Evolutionary conservation across 176 grass and related monocot species (phyloP).

Genomic region (Pontederia crassipes): DNA sequence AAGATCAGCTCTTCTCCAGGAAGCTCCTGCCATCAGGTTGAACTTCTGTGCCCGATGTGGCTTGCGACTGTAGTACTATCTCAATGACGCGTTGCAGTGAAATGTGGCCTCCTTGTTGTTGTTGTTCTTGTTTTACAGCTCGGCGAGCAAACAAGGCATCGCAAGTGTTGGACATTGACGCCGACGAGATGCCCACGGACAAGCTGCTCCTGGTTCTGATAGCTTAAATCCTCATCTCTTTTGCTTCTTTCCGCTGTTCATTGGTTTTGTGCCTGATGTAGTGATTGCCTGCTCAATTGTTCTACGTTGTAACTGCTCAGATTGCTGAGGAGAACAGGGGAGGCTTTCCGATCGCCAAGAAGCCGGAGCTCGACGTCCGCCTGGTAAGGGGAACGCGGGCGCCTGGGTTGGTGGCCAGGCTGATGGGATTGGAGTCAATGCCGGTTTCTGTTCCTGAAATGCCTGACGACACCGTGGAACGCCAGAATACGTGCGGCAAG

Average conservation of each 20-base stretch:
- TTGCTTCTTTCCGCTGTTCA: too few relatives aligned
- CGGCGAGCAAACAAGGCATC: background rate
- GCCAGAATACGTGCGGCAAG: background rate
- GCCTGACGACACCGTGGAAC: background rate
- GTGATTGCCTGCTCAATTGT: background rate
- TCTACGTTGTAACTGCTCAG: background rate
- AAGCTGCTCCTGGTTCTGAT: conserved; percentile 18
- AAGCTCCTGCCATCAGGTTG: conserved; percentile 42
- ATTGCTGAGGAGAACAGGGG: conserved; percentile 18
- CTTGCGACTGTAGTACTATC: conserved; percentile 23
- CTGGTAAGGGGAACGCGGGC: background rate
- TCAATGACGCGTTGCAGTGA: background rate
- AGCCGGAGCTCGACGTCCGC: background rate
- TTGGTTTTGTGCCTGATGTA: background rate
- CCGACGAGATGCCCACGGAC: background rate
- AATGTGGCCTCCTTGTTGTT: background rate
- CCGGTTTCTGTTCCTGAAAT: conserved; percentile 12
- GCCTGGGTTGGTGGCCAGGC: conserved; percentile 49
- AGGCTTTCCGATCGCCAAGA: conserved; percentile 4
- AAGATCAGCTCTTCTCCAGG: conserved; percentile 27
- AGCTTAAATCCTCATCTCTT: background rate
- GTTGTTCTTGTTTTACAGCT: background rate
- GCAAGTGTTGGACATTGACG: conserved; percentile 1
- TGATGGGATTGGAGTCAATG: conserved; percentile 79
- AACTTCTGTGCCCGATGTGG: conserved; percentile 1